Evolutionary conservation across 1,284 basidiomycete species (phyloP), one percentile per base, ranked within the genome.

Genomic region (Cutaneotrichosporon daszewskae): DNA sequence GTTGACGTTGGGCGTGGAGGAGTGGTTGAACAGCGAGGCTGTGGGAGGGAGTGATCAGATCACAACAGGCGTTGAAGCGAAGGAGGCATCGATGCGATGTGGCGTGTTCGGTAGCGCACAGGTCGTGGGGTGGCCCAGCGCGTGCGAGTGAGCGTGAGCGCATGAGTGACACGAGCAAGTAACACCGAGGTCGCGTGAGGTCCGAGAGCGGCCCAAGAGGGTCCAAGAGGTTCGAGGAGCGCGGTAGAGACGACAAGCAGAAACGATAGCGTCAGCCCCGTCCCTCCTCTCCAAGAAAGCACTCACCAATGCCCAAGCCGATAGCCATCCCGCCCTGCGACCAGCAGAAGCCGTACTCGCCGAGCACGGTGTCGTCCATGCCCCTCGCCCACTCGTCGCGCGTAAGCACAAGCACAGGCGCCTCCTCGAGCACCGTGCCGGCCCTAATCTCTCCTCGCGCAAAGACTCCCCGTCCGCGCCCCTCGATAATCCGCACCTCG

Each of bases 291-390:
- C n/a, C n/a, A n/a, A n/a, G n/a, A n/a, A n/a, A n/a, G 14, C 3
- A 66, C 76, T 53, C 60, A 89, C 88, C 90, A 22, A 94, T 74
- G 2, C 91, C 91, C 0, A 94, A 69, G 0, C 87, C 85, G 2
- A 97, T 75, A 1, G 86, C 91, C 85, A 89, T 88, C 2, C 80
- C 78, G 0, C 84, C 84, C 8, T 60, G 58, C 52, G 80, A 78
- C 85, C 88, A 95, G 32, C 79, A 82, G 61, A 92, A 92, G 0
- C 87, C 83, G 63, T 92, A 92, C 38, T 84, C 81, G 54, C 91
- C 85, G 13, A 94, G 72, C 0, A 85, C 69, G 0, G 86, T 92
- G 55, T 83, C 74, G 44, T 64, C 57, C 54, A 71, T 58, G 43
- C 82, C 84, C 7, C 69, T 58, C 34, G 79, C 76, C 63, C 90